Conservation (phyloP, 2,329 filamentous ascomycete species). For the Arthrinium puccinioides region DNA sequence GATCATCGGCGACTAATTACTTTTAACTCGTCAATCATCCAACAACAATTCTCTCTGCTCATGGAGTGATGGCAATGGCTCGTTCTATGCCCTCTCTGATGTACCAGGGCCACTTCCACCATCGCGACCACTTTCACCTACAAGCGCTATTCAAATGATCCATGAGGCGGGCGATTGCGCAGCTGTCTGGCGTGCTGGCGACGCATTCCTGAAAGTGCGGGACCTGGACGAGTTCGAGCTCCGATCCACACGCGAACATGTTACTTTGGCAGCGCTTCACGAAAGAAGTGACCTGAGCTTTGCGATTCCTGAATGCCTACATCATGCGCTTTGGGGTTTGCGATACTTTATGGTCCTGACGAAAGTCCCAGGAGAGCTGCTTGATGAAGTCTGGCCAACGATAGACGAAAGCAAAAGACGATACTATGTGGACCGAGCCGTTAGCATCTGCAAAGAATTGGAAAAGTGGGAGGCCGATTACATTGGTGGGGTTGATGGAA, state of each 20-base stretch:
- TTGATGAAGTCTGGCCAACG: background rate
- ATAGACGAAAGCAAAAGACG: background rate
- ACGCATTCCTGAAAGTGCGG: conserved; percentile 2
- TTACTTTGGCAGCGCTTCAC: conserved; percentile 1
- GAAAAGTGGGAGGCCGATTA: conserved; percentile 3
- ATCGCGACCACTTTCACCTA: background rate
- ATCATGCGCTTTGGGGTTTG: conserved; percentile 1
- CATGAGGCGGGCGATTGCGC: background rate
- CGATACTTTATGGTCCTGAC: conserved; percentile 1
- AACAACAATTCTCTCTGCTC: background rate
- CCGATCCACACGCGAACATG: background rate
- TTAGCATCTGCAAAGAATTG: conserved; percentile 1
- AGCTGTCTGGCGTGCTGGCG: conserved; percentile 1
- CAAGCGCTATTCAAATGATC: conserved; percentile 1
- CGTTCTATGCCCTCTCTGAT: conserved; percentile 1
- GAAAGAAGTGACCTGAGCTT: conserved; percentile 1
- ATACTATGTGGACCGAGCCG: background rate
- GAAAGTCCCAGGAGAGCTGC: conserved; percentile 1
- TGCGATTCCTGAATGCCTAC: background rate
- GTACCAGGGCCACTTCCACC: background rate
- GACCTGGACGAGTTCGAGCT: conserved; percentile 2
- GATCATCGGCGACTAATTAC: conserved; percentile 1
- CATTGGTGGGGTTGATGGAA: background rate
- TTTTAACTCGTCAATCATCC: conserved; percentile 1
- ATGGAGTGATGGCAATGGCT: conserved; percentile 1